Evolutionary conservation across 2,329 filamentous ascomycete species (phyloP).

Genomic region (Shiraia bambusicola): DNA sequence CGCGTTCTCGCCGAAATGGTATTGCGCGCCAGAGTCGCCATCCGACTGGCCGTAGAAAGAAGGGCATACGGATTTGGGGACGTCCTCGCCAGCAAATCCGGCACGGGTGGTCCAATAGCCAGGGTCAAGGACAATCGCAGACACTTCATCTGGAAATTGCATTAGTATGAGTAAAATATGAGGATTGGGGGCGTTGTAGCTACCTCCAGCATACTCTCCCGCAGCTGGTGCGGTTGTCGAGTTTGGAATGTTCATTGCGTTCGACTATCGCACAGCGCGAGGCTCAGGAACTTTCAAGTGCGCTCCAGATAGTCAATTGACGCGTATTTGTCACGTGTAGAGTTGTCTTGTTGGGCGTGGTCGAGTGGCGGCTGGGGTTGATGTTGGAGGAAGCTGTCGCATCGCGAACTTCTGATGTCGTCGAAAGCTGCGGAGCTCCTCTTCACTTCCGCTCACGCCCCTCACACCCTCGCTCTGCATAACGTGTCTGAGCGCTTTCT

Average conservation of each 20-base stretch:
- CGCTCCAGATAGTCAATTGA: slow-evolving; percentile 16
- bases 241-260: slow-evolving; percentile 42
- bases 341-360: slow-evolving; percentile 7
- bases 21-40: slow-evolving; percentile 52
- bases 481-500: slow-evolving; percentile 1
- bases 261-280: slow-evolving; percentile 11
- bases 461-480: slow-evolving; percentile 14
- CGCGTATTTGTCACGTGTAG: slow-evolving; percentile 22
- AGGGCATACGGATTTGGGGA: slow-evolving; percentile 88
- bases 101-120: slow-evolving; percentile 90
- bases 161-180: slow-evolving; percentile 13
- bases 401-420: slow-evolving; percentile 31
- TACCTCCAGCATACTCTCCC: slow-evolving; percentile 52
- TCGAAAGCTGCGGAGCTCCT: slow-evolving; percentile 16
- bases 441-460: slow-evolving; percentile 20
- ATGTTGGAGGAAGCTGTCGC: slow-evolving; percentile 32
- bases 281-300: slow-evolving; percentile 2
- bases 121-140: slow-evolving; percentile 92
- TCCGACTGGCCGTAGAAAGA: slow-evolving; percentile 74
- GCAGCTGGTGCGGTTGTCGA: slow-evolving; percentile 43
- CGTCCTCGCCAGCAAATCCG: slow-evolving; percentile 96
- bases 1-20: slow-evolving; percentile 86
- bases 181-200: slow-evolving; percentile 8
- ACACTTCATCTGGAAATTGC: slow-evolving; percentile 78
- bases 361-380: slow-evolving; percentile 23